phyloP scores from a whole-genome alignment of 148 eudicot genomes.

The Cornus controversa region DNA sequence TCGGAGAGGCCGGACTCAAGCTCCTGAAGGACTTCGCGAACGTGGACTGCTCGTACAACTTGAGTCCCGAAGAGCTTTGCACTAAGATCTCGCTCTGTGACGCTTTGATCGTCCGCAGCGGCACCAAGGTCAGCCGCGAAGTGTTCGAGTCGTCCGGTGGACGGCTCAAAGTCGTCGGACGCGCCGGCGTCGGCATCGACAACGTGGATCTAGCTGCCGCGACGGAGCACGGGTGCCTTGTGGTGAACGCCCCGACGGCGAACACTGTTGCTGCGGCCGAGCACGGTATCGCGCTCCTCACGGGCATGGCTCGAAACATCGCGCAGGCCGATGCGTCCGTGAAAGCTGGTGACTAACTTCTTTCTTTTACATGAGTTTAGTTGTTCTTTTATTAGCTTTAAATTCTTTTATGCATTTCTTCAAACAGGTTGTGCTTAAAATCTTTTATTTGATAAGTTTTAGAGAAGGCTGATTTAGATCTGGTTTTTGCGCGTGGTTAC shows the following conservation, averaged over 20 bases:
- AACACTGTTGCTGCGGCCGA: constrained; percentile 98
- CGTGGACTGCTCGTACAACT: constrained; percentile 87
- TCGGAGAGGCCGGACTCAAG: constrained; percentile 68
- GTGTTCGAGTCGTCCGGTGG: constrained; percentile 91
- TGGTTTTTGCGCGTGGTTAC: background rate
- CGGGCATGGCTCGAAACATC: constrained; percentile 91
- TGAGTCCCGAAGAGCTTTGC: constrained; percentile 79
- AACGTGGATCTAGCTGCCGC: constrained; percentile 98
- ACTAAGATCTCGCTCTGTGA: constrained; percentile 95
- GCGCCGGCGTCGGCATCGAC: constrained; percentile 98
- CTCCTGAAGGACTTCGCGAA: constrained; percentile 67
- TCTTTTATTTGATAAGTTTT: background rate
- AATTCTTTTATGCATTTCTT: constrained; percentile 25
- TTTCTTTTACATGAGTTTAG: too few species aligned
- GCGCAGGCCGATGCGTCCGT: constrained; percentile 97
- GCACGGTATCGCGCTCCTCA: constrained; percentile 84
- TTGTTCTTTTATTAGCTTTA: background rate
- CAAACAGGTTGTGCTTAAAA: constrained; percentile 23
- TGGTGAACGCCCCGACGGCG: constrained; percentile 96
- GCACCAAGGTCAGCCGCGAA: constrained; percentile 80
- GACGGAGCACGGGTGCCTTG: constrained; percentile 92
- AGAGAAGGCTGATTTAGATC: constrained; percentile 4
- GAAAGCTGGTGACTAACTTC: constrained; percentile 71
- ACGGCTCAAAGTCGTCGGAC: constrained; percentile 84
- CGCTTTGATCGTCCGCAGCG: constrained; percentile 87